Percentiles rank a stretch among this genome's conserved stretches.
Conservation (phyloP, 768 basidiomycete genomes). For the Pisolithus sp. region DNA sequence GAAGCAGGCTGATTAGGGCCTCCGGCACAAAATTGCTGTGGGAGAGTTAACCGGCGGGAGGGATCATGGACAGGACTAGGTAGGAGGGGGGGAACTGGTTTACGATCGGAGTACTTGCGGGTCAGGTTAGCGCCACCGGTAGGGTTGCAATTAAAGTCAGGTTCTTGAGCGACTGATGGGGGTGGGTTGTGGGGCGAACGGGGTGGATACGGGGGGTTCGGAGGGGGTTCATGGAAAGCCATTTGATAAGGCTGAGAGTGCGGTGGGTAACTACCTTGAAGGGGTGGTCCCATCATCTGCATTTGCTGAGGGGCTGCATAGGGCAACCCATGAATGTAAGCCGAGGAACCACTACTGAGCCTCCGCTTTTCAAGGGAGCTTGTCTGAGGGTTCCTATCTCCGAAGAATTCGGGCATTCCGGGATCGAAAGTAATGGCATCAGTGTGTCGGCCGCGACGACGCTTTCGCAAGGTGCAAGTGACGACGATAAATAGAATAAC, state of each 20-base stretch:
- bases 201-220: slow-evolving; percentile 6
- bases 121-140: slow-evolving; percentile 25
- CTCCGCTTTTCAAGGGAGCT: slow-evolving; percentile 14
- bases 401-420: slow-evolving; percentile 17
- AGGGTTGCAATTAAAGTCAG: slow-evolving; percentile 6
- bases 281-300: slow-evolving; percentile 16
- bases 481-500: slow-evolving; percentile 37
- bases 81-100: slow-evolving; percentile 26
- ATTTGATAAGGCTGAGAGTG: slow-evolving; percentile 3
- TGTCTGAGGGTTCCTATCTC: slow-evolving; percentile 21
- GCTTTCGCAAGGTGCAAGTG: slow-evolving; percentile 46
- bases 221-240: slow-evolving; percentile 1
- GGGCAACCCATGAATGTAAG: slow-evolving; percentile 16
- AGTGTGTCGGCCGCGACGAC: slow-evolving; percentile 35
- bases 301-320: slow-evolving; percentile 5
- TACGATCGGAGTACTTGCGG: slow-evolving; percentile 30
- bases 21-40: slow-evolving; percentile 11
- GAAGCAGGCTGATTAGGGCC: slow-evolving; percentile 2
- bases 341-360: slow-evolving; percentile 20
- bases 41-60: slow-evolving; percentile 17
- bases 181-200: neutral
- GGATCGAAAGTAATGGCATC: slow-evolving; percentile 52
- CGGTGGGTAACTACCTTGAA: slow-evolving; percentile 14
- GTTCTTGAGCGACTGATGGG: slow-evolving; percentile 8
- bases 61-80: slow-evolving; percentile 18